These are phyloP conservation scores for Lepiota venenata DNA, from an alignment of 768 basidiomycete species.

Conservation along the genomic window DNA sequence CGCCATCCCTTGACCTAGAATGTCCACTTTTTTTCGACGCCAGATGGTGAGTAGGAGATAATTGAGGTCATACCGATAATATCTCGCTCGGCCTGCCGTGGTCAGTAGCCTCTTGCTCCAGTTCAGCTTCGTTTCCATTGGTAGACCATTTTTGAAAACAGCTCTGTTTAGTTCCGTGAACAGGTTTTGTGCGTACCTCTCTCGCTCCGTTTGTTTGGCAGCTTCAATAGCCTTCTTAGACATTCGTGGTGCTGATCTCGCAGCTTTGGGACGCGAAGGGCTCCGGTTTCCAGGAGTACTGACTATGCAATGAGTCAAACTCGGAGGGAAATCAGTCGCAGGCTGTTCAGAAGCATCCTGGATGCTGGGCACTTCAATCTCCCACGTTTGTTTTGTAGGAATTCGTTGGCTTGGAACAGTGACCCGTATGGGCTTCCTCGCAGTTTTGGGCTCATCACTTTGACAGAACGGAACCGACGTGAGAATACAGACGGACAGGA, in stretches of 20 bases:
- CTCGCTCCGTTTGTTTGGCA: conserved; percentile 41
- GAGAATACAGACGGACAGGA: not conserved
- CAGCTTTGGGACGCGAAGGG: conserved; percentile 4
- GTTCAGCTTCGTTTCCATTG: conserved; percentile 49
- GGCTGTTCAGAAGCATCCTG: conserved; percentile 10
- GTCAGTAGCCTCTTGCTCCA: conserved; percentile 68
- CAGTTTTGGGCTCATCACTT: conserved; percentile 47
- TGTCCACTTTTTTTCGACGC: not conserved
- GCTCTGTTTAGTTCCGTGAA: conserved; percentile 56
- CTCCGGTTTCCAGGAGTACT: not conserved
- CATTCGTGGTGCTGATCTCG: conserved; percentile 17
- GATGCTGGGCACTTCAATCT: conserved; percentile 10
- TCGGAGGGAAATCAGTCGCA: not conserved
- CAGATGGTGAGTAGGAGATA: not conserved
- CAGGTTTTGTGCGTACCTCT: conserved; percentile 53
- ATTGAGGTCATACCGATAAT: conserved; percentile 42
- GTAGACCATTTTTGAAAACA: conserved; percentile 55
- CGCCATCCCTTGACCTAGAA: conserved; percentile 52
- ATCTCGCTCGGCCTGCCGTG: conserved; percentile 71
- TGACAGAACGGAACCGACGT: not conserved
- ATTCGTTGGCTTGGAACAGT: not conserved
- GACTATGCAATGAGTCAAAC: not conserved
- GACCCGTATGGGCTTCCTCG: conserved; percentile 40
- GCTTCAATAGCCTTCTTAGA: conserved; percentile 39
- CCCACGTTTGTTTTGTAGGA: not conserved